phyloP scores from a whole-genome alignment of 108 stramenopile species.

The Nitzschia palea region DNA sequence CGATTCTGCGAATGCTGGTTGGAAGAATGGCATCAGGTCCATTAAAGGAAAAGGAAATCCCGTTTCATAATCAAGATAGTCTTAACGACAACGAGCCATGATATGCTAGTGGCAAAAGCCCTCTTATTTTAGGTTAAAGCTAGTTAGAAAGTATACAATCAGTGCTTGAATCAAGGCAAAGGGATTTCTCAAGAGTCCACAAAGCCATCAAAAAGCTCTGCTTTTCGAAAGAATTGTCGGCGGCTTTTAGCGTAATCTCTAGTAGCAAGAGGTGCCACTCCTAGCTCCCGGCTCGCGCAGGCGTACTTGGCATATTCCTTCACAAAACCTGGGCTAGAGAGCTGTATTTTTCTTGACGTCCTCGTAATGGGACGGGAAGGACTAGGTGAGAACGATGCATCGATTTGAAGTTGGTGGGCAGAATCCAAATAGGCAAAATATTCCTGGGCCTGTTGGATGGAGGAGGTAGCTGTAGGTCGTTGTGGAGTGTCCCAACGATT shows the following conservation, averaged over 20 bases:
- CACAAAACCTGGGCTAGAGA: constrained; percentile 12
- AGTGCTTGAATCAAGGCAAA: too few relatives aligned
- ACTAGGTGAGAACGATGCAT: constrained; percentile 8
- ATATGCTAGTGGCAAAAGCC: too few relatives aligned
- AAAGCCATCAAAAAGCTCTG: constrained; percentile 38
- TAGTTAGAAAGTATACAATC: too few relatives aligned
- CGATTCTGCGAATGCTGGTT: too few relatives aligned
- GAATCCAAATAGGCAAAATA: constrained; percentile 40
- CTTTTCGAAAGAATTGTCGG: constrained; percentile 17
- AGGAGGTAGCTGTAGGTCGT: background rate
- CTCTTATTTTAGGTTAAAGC: too few relatives aligned
- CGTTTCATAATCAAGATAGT: too few relatives aligned
- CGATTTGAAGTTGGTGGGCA: constrained; percentile 23
- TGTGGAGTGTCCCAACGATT: too few relatives aligned
- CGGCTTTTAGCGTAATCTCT: constrained; percentile 32
- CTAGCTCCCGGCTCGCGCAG: constrained; percentile 6
- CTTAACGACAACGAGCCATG: too few relatives aligned
- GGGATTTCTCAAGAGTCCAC: constrained; percentile 32
- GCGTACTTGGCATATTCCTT: constrained; percentile 26
- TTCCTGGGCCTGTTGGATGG: constrained; percentile 15
- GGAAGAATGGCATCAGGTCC: too few relatives aligned
- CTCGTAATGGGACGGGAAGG: constrained; percentile 12
- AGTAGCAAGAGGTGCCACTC: constrained; percentile 29
- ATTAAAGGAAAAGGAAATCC: too few relatives aligned
- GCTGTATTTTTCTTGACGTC: constrained; percentile 19